phyloP scores from a whole-genome alignment of 1,139 yeast species.

The Saccharomycopsis hybrid region DNA sequence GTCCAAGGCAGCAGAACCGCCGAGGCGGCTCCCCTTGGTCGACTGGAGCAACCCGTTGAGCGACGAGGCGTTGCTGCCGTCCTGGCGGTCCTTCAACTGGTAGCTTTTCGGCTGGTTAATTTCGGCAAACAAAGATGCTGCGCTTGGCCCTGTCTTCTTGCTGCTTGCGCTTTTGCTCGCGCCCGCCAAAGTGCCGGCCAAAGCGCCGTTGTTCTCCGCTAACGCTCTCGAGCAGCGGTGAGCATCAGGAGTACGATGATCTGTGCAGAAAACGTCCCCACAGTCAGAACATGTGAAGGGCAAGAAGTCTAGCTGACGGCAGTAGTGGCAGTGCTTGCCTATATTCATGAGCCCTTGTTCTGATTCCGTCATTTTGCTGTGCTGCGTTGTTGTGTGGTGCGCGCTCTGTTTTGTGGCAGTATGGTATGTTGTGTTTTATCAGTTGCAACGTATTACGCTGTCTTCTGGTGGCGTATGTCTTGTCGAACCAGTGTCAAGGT shows the following conservation, averaged over 20 bases:
- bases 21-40: neutral
- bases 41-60: too few relatives aligned
- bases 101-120: slow-evolving; percentile 23
- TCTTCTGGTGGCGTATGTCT: too few relatives aligned
- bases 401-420: too few relatives aligned
- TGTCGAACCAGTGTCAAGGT: too few relatives aligned
- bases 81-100: too few relatives aligned
- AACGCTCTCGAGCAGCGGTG: too few relatives aligned
- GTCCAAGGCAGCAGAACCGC: slow-evolving; percentile 33
- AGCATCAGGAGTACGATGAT: slow-evolving; percentile 44
- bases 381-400: too few relatives aligned
- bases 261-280: slow-evolving; percentile 47
- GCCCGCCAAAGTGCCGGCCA: too few relatives aligned
- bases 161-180: slow-evolving; percentile 5
- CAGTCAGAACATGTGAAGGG: slow-evolving; percentile 63
- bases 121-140: slow-evolving; percentile 25
- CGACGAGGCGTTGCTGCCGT: too few relatives aligned
- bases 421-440: too few relatives aligned
- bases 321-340: slow-evolving; percentile 59
- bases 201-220: too few relatives aligned
- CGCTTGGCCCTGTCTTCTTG: slow-evolving; percentile 17
- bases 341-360: slow-evolving; percentile 56
- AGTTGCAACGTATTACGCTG: too few relatives aligned
- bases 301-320: slow-evolving; percentile 60
- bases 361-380: slow-evolving; percentile 4